phyloP scores from a whole-genome alignment of 164 flowering plant species.

The Malania oleifera region DNA sequence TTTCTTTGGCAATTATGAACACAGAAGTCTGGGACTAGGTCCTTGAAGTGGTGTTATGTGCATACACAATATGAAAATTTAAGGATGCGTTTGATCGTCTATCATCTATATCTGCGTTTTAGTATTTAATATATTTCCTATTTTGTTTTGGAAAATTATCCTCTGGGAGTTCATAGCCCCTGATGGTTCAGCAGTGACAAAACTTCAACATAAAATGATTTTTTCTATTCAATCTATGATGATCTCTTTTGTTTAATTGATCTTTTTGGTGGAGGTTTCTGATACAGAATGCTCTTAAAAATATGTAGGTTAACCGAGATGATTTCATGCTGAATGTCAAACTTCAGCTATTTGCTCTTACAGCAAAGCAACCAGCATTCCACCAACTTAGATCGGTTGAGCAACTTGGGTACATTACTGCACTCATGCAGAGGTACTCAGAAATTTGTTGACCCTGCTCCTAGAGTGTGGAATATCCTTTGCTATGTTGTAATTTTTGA shows the following conservation, averaged over 20 bases:
- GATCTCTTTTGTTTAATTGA: background rate
- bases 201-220: background rate
- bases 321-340: conserved; percentile 67
- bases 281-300: conserved; percentile 1
- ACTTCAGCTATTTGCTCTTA: conserved; percentile 85
- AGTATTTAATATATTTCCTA: no score
- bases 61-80: no score
- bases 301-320: conserved; percentile 71
- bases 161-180: background rate
- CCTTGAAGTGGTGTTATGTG: no score
- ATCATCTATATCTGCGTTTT: no score
- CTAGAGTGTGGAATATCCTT: background rate
- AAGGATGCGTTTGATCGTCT: no score
- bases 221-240: background rate
- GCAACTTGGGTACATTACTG: conserved; percentile 95
- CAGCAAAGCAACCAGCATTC: conserved; percentile 89
- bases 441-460: background rate
- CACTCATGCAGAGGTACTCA: conserved; percentile 60
- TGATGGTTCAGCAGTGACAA: background rate
- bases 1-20: no score
- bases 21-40: no score
- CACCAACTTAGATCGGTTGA: conserved; percentile 97
- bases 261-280: background rate
- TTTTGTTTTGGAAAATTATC: no score
- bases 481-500: background rate